Percentiles rank a stretch among this genome's conserved stretches.
phyloP scores from a whole-genome alignment of 352 stramenopile genomes.

The Phytophthora syringae region DNA sequence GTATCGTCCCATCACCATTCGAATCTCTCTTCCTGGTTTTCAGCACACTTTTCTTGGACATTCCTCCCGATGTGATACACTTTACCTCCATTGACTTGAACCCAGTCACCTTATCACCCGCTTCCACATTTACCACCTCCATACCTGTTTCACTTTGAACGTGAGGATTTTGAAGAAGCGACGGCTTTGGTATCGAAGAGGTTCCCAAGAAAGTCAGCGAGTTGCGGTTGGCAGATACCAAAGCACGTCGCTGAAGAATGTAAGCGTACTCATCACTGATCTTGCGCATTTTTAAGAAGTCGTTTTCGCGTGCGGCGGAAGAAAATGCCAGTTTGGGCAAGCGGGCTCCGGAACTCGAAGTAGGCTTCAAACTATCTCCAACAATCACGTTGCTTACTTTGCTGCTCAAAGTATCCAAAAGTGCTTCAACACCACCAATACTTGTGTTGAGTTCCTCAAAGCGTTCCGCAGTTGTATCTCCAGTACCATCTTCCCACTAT shows the following conservation, averaged over 20 bases:
- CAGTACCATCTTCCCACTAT: slow-evolving; percentile 12
- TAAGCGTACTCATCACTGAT: slow-evolving; percentile 81
- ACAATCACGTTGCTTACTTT: slow-evolving; percentile 34
- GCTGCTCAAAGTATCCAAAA: slow-evolving; percentile 28
- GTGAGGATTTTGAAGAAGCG: slow-evolving; percentile 60
- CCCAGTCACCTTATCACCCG: slow-evolving; percentile 44
- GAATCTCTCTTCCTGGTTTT: not conserved
- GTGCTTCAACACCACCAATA: slow-evolving; percentile 44
- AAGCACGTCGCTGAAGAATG: slow-evolving; percentile 60
- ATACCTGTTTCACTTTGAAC: slow-evolving; percentile 53
- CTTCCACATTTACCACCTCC: slow-evolving; percentile 49
- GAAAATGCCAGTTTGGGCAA: slow-evolving; percentile 26
- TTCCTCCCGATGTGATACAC: slow-evolving; percentile 17
- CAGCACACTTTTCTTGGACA: not conserved
- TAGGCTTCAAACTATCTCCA: slow-evolving; percentile 17
- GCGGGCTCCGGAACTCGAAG: slow-evolving; percentile 17
- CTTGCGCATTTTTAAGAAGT: slow-evolving; percentile 63
- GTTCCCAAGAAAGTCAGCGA: slow-evolving; percentile 32
- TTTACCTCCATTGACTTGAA: slow-evolving; percentile 23
- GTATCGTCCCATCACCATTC: not conserved
- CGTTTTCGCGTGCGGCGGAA: slow-evolving; percentile 31
- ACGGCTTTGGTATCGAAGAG: slow-evolving; percentile 49
- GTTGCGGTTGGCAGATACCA: slow-evolving; percentile 32
- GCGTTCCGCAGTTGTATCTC: slow-evolving; percentile 38
- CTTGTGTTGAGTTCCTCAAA: slow-evolving; percentile 26